Conservation (phyloP, 2,329 filamentous ascomycete genomes). For the Paracoccidioides lutzii region DNA sequence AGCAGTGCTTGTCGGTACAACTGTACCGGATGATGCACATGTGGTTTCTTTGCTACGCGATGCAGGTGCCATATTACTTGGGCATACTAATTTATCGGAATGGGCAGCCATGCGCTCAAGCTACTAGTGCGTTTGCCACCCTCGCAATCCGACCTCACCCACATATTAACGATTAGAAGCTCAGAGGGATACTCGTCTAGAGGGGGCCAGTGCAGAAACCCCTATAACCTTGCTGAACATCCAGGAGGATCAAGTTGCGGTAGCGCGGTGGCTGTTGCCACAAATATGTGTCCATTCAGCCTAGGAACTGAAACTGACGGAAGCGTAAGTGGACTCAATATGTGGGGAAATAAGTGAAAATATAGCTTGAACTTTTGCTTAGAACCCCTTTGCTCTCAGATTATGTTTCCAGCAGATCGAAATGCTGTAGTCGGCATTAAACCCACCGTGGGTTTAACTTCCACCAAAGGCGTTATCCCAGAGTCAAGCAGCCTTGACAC, state of each 20-base stretch:
- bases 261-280: slow-evolving; percentile 50
- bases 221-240: slow-evolving; percentile 56
- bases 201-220: slow-evolving; percentile 50
- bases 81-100: slow-evolving; percentile 58
- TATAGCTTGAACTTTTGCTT: not conserved
- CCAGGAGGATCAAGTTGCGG: slow-evolving; percentile 59
- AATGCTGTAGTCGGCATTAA: slow-evolving; percentile 62
- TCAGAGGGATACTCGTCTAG: slow-evolving; percentile 51
- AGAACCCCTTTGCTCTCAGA: slow-evolving; percentile 14
- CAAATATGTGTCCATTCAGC: slow-evolving; percentile 50
- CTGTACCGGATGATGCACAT: slow-evolving; percentile 53
- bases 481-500: slow-evolving; percentile 56
- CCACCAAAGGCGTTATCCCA: slow-evolving; percentile 50
- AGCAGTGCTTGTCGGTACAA: slow-evolving; percentile 39
- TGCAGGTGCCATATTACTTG: slow-evolving; percentile 56
- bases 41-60: slow-evolving; percentile 50
- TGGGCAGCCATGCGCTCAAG: slow-evolving; percentile 62
- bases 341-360: not conserved
- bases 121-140: slow-evolving; percentile 40
- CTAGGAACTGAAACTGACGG: slow-evolving; percentile 66
- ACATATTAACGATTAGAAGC: not conserved
- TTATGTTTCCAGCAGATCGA: slow-evolving; percentile 59
- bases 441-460: slow-evolving; percentile 61
- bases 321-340: slow-evolving; percentile 30
- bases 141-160: not conserved